Base-by-base conservation (phyloP, 1,284 basidiomycete genomes). In the Melampsora abietis-canadensis region DNA sequence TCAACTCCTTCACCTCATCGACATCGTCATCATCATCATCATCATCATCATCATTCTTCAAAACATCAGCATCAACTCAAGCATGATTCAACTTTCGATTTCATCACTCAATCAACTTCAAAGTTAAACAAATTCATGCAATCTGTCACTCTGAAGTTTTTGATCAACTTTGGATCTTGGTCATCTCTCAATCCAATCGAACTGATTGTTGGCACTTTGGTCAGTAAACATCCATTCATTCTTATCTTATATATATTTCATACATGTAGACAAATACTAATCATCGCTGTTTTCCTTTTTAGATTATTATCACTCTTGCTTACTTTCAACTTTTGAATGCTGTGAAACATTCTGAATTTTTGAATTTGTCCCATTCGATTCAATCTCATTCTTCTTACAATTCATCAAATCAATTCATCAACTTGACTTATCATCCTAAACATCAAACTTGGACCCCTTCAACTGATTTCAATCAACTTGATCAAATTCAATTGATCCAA, bases 271-370 rank as follows among this genome's bases (percentile, higher is more conserved):
- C 27, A 27, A 27, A 44, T n/a, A 65, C 48, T 66, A 72, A 72
- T 64, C 21, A 30, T 27, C 27, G 8, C 65, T 34, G 48, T 40
- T 57, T 60, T 57, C 54, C 27, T 12, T 24, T 17, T 75, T 80
- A 82, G 73, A 79, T 82, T 67, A 62, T 82, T 31, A 80, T 80
- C 74, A 82, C 81, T 31, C 76, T 82, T 19, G 81, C 81, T 59
- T 82, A 82, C 78, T 82, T 82, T 70, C 80, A 81, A 76, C 77
- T 82, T 10, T 76, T 82, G 6, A 80, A 80, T 70, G 81, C 81
- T 10, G 77, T 82, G 66, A 80, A 80, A 10, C 80, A 81, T 73
- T 81, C 80, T 63, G 77, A 80, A 76, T 79, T 82, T 77, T 78
- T 75, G 7, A 57, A 75, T 34, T 47, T 62, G 31, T 51, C 63